Conservation (phyloP, 2,329 filamentous ascomycete genomes). For the Botrytis porri region DNA sequence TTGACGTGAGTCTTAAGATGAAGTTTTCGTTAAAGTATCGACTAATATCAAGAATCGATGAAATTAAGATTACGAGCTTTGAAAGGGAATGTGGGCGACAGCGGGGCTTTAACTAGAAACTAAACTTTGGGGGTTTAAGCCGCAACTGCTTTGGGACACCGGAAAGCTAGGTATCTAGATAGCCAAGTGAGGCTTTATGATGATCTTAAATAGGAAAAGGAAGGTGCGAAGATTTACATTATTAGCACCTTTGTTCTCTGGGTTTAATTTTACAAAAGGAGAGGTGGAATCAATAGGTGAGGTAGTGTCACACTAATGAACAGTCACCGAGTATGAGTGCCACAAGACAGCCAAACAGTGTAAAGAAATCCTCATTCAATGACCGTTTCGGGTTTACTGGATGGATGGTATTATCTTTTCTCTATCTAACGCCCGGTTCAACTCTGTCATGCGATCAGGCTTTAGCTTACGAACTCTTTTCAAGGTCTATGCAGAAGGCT, state of each 20-base stretch:
- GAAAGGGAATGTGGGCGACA: not conserved
- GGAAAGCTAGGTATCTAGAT: not conserved
- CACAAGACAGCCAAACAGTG: conserved; percentile 4
- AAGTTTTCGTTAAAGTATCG: not conserved
- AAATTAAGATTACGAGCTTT: not conserved
- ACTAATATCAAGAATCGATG: not conserved
- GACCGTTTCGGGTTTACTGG: not conserved
- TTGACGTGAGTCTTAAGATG: not conserved
- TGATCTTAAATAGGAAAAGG: not conserved
- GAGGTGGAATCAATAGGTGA: not conserved
- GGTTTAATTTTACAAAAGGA: not conserved
- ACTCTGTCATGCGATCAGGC: conserved; percentile 16
- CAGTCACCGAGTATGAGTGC: conserved; percentile 14
- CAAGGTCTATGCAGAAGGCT: conserved; percentile 3
- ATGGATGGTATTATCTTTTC: not conserved
- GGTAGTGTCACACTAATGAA: conserved; percentile 5
- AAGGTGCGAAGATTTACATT: not conserved
- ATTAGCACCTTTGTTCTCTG: not conserved
- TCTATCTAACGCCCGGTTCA: not conserved
- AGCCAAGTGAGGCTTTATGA: not conserved
- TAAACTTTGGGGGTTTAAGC: not conserved
- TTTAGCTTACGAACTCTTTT: not conserved
- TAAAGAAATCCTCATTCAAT: not conserved
- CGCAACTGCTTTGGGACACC: not conserved
- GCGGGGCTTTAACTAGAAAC: conserved; percentile 11